These are phyloP conservation scores for Penicillium sumatraense DNA, from an alignment of 2,329 filamentous ascomycete genomes.

Conservation along the genomic window DNA sequence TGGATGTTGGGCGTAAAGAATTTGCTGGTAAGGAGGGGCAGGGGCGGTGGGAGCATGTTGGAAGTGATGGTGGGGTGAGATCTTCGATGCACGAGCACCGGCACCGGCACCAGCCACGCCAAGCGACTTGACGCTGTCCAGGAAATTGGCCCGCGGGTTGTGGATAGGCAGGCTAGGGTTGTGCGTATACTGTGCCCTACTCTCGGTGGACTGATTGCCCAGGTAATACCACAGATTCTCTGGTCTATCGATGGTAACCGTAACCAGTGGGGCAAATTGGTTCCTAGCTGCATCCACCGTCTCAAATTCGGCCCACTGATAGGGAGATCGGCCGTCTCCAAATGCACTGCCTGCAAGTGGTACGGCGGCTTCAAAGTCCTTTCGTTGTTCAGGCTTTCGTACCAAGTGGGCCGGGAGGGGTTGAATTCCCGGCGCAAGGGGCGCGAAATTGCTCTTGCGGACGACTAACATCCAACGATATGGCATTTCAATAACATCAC, in stretches of 20 bases:
- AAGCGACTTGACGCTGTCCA: constrained; percentile 51
- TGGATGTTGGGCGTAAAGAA: constrained; percentile 27
- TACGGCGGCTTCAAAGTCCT: constrained; percentile 63
- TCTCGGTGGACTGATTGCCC: constrained; percentile 83
- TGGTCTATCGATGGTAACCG: constrained; percentile 72
- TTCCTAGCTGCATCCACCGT: constrained; percentile 58
- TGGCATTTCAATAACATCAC: constrained; percentile 65
- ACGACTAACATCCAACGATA: constrained; percentile 56
- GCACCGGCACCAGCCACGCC: constrained; percentile 32
- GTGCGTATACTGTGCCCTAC: constrained; percentile 88
- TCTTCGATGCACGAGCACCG: constrained; percentile 33
- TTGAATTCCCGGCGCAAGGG: constrained; percentile 50
- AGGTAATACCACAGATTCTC: constrained; percentile 89
- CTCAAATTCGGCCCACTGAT: constrained; percentile 81
- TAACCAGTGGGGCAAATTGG: constrained; percentile 64
- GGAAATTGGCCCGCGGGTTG: constrained; percentile 56
- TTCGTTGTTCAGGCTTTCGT: constrained; percentile 55
- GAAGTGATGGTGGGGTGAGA: constrained; percentile 31
- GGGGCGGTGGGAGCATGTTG: constrained; percentile 30
- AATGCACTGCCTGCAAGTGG: constrained; percentile 71
- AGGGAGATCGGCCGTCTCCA: constrained; percentile 59
- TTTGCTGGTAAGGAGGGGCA: constrained; percentile 32
- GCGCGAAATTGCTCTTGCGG: constrained; percentile 54
- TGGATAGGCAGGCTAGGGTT: constrained; percentile 61
- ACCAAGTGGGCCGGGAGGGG: constrained; percentile 53